A percentile compares a stretch with the other conserved stretches of the same genome.
These are phyloP conservation scores for Grosmannia serpens DNA, from an alignment of 2,329 filamentous ascomycete species.

Conservation along the genomic window DNA sequence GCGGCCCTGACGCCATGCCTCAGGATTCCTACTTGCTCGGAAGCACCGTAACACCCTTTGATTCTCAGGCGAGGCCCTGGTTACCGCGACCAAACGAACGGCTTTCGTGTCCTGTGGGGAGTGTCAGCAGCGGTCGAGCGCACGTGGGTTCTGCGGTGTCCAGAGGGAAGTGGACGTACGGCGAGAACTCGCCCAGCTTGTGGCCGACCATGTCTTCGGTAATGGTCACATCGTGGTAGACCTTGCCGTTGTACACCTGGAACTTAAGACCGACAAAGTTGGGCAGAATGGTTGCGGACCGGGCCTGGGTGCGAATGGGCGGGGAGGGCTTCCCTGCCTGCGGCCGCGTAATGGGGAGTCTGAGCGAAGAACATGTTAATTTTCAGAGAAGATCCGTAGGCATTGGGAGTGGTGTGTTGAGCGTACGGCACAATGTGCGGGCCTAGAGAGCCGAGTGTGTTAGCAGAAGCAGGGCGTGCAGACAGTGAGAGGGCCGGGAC, in stretches of 20 bases:
- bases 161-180: slow-evolving; percentile 44
- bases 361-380: slow-evolving; percentile 16
- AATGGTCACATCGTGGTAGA: slow-evolving; percentile 69
- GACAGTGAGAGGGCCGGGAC: neutral
- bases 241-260: slow-evolving; percentile 85
- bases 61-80: neutral
- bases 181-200: slow-evolving; percentile 85
- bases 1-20: neutral
- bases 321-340: slow-evolving; percentile 50
- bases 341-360: slow-evolving; percentile 51
- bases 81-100: slow-evolving; percentile 36
- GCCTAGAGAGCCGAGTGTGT: slow-evolving; percentile 23
- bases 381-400: neutral
- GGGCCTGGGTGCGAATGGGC: slow-evolving; percentile 77
- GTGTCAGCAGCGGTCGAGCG: neutral
- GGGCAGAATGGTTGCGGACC: slow-evolving; percentile 78
- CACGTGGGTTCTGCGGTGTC: neutral
- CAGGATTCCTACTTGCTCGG: neutral
- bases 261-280: slow-evolving; percentile 87
- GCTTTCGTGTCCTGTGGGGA: slow-evolving; percentile 40
- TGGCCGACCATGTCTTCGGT: slow-evolving; percentile 96
- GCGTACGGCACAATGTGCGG: slow-evolving; percentile 44
- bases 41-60: neutral
- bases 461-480: slow-evolving; percentile 6
- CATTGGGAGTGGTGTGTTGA: neutral